These are phyloP conservation scores for Salix koriyanagi DNA, from an alignment of 345 rosid genomes.

Conservation along the genomic window DNA sequence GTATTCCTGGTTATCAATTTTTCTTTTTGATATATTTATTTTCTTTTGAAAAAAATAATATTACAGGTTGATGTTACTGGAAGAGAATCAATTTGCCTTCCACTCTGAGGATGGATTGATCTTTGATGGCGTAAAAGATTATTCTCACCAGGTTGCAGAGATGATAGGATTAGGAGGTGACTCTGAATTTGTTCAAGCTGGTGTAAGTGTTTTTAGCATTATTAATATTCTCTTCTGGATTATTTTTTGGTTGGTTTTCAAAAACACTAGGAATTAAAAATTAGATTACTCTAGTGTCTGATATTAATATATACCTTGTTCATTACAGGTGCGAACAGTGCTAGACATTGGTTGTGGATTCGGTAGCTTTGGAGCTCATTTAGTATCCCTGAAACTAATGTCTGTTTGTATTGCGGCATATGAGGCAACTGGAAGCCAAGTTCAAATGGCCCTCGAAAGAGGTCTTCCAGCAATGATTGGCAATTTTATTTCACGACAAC, in stretches of 20 bases:
- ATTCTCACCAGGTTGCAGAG: conserved; percentile 92
- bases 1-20: background rate
- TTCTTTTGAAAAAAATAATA: background rate
- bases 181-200: conserved; percentile 81
- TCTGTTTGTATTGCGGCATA: conserved; percentile 82
- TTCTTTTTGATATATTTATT: background rate
- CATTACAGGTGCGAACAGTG: conserved; percentile 60
- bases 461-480: conserved; percentile 98
- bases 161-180: conserved; percentile 94
- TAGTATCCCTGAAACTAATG: conserved; percentile 77
- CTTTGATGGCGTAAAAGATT: conserved; percentile 92
- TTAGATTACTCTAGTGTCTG: background rate
- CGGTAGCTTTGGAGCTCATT: conserved; percentile 96
- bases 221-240: background rate
- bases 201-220: conserved; percentile 54
- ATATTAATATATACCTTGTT: background rate
- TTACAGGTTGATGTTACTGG: conserved; percentile 83
- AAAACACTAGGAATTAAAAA: background rate
- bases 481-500: conserved; percentile 70
- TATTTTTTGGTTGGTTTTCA: background rate
- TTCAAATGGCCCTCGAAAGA: conserved; percentile 92
- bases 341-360: conserved; percentile 96
- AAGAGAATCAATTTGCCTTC: conserved; percentile 95
- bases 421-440: conserved; percentile 97
- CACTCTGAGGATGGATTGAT: conserved; percentile 83